Evolutionary conservation across 805 yeast genomes (phyloP), one percentile per base, ranked within the genome.

Genomic region (Ogataea nonfermentans): DNA sequence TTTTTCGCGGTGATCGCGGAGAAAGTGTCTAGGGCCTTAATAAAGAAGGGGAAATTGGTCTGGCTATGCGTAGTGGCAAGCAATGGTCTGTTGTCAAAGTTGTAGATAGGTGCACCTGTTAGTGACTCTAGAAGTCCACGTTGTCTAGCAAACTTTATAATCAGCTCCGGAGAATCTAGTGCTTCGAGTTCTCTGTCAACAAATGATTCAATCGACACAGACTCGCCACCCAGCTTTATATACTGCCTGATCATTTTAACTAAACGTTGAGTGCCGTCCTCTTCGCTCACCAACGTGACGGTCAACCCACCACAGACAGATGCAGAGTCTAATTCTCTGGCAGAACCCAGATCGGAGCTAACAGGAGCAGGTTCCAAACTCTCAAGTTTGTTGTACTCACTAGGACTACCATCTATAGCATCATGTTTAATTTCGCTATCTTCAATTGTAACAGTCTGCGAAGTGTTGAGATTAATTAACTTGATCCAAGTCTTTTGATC

Each of bases 401-500:
- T 16, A 2, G 37, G 35, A 14, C 16, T 16, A 8, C 16, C 41
- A 15, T 32, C 25, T 3, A 23, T 8, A 3, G 11, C 19, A 5
- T 36, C 37, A 15, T 27, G 34, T n/a, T 30, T 27, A 15, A 34
- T 30, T 11, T 40, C 46, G 24, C 37, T 23, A 23, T 43, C 41
- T n/a, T 43, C 47, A n/a, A 49, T 38, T 9, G 47, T 34, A 7
- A 45, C 17, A 7, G 43, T 40, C 16, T 49, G 47, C n/a, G 46
- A 44, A 4, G 51, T 34, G 4, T 37, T 37, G 4, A 53, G 32
- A 40, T 54, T 48, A 11, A 58, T 34, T 4, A 62, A 22, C 29
- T 53, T 57, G 23, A 61, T 50, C 37, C 43, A 48, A 11, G 51
- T 49, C n/a, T 38, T 39, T 13, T 36, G 40, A 5, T 39, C 48